phyloP scores from a whole-genome alignment of 225 moss, liverwort and hornwort genomes.

The Anthoceros angustus region DNA sequence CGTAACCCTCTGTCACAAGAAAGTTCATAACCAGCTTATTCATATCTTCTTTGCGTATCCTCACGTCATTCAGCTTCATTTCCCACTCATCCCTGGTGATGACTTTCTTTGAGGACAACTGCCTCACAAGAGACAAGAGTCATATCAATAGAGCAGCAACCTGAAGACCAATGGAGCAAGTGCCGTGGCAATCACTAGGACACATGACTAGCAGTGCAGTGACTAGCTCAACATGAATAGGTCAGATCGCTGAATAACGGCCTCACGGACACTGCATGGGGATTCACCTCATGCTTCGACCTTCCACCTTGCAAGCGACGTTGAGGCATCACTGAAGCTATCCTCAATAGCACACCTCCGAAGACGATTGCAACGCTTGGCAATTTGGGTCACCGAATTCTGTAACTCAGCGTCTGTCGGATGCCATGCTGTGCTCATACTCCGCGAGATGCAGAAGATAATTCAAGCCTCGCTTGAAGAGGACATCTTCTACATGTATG shows the following conservation, averaged over 20 bases:
- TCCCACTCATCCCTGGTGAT: constrained; percentile 99
- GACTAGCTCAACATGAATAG: too few species aligned
- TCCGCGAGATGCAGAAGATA: too few species aligned
- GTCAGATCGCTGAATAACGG: too few species aligned
- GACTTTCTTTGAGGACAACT: constrained; percentile 98
- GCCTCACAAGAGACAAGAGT: constrained; percentile 9
- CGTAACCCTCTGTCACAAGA: constrained; percentile 89
- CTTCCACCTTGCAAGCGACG: neutral
- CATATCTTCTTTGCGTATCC: constrained; percentile 96
- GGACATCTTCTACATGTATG: too few species aligned
- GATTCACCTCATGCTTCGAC: constrained; percentile 2
- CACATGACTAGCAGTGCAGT: too few species aligned
- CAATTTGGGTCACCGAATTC: neutral
- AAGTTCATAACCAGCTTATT: constrained; percentile 98
- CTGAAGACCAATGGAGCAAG: neutral
- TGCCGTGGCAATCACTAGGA: neutral
- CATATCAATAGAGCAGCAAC: neutral
- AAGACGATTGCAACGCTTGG: neutral
- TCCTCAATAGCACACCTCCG: neutral
- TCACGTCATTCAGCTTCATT: constrained; percentile 79
- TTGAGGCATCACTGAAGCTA: constrained; percentile 1
- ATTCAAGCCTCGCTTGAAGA: too few species aligned
- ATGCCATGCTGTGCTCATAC: too few species aligned
- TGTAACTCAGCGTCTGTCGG: too few species aligned
- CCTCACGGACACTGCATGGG: neutral